Percentiles rank a stretch among this genome's conserved stretches.
Evolutionary conservation across 2,329 filamentous ascomycete species (phyloP).

Genomic region (Ceratocystis huliohia): DNA sequence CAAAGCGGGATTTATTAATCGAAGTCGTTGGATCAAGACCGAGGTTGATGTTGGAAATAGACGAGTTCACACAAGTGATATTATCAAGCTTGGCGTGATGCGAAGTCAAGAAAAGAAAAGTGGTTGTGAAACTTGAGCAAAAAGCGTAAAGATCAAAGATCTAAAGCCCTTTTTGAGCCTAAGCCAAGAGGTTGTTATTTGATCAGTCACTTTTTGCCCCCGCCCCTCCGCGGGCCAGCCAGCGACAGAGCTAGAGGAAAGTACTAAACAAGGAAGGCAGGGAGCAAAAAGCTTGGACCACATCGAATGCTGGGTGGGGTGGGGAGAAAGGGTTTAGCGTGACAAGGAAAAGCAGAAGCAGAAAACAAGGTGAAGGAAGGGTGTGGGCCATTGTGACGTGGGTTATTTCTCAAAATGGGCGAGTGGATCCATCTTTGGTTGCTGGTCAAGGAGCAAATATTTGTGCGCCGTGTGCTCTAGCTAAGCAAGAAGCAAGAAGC

Average conservation of each 20-base stretch:
- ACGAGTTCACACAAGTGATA: not conserved
- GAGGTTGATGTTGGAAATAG: not conserved
- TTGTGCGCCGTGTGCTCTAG: too few relatives aligned
- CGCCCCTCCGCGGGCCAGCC: not conserved
- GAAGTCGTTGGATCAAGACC: not conserved
- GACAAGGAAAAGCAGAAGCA: not conserved
- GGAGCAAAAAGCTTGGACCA: not conserved
- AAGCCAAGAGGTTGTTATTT: not conserved
- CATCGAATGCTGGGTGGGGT: not conserved
- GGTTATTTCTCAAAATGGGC: not conserved
- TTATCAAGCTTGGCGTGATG: not conserved
- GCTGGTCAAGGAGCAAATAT: too few relatives aligned
- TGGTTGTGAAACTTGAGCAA: not conserved
- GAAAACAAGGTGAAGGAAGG: not conserved
- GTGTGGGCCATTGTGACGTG: not conserved
- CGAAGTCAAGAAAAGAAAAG: not conserved
- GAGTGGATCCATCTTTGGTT: not conserved
- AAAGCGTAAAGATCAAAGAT: not conserved
- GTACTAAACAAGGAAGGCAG: not conserved
- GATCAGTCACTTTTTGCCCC: slow-evolving; percentile 3
- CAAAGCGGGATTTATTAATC: not conserved
- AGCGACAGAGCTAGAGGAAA: not conserved
- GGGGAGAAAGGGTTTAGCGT: not conserved
- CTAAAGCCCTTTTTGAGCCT: not conserved
- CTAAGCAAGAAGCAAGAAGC: not conserved